Conservation (phyloP, 2,329 filamentous ascomycete species). For the Aspergillus sp. region DNA sequence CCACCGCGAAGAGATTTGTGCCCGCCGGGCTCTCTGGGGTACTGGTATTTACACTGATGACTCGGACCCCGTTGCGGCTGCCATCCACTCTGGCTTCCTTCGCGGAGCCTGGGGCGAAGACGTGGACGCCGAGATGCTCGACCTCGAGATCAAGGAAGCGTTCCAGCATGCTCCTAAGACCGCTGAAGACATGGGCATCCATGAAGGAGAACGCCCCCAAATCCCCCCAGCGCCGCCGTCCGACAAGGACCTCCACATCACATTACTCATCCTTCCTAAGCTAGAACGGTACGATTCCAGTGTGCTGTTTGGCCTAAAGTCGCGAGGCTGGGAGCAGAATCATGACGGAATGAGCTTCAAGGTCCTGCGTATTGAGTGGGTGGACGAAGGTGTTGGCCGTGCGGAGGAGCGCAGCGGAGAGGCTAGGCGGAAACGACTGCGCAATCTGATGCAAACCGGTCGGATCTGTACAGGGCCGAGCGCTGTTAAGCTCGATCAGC, state of each 20-base stretch:
- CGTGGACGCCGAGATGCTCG: conserved; percentile 68
- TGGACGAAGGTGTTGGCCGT: conserved; percentile 64
- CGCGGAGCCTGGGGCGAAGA: conserved; percentile 82
- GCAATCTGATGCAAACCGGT: conserved; percentile 43
- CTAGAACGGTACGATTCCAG: conserved; percentile 74
- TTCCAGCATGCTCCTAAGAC: conserved; percentile 45
- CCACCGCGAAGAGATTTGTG: conserved; percentile 79
- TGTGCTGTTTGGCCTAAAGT: conserved; percentile 77
- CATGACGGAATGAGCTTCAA: conserved; percentile 91
- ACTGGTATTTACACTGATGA: conserved; percentile 95
- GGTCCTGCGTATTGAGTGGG: conserved; percentile 79
- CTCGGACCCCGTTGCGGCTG: conserved; percentile 87
- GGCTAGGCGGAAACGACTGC: conserved; percentile 51
- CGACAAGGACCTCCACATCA: conserved; percentile 82
- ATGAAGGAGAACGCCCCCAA: conserved; percentile 29
- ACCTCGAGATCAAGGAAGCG: conserved; percentile 51
- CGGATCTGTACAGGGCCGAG: conserved; percentile 43
- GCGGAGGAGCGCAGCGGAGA: conserved; percentile 48
- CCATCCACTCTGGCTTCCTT: conserved; percentile 91
- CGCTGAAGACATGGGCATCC: conserved; percentile 35
- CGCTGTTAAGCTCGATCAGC: conserved; percentile 35
- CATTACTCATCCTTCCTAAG: conserved; percentile 76
- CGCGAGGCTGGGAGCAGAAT: conserved; percentile 71
- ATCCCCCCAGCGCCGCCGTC: conserved; percentile 53
- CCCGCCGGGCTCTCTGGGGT: conserved; percentile 81